Evolutionary conservation across 1,284 basidiomycete species (phyloP).

Genomic region (Microbotryum intermedium): DNA sequence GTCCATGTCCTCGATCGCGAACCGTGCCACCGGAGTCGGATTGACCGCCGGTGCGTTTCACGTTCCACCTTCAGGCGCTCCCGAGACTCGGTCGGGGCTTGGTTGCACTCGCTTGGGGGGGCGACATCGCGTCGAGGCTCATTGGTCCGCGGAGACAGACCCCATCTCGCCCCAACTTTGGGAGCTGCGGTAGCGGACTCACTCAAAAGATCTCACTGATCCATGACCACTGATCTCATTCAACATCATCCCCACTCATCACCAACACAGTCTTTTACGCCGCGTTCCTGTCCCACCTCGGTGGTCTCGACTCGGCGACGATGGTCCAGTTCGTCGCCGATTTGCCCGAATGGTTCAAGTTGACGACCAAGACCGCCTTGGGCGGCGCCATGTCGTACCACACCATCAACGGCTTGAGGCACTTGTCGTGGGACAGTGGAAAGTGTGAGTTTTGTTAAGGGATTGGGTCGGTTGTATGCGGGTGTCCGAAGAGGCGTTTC

Average conservation of each 20-base stretch:
- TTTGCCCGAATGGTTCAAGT: constrained; percentile 50
- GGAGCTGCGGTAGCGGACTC: too few relatives aligned
- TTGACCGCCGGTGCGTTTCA: constrained; percentile 63
- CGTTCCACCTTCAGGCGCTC: not conserved
- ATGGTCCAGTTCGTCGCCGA: constrained; percentile 62
- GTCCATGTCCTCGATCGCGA: constrained; percentile 73
- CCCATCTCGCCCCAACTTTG: too few relatives aligned
- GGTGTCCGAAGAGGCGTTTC: too few relatives aligned
- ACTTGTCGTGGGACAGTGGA: constrained; percentile 83
- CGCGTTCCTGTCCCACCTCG: constrained; percentile 77
- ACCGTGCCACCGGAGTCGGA: constrained; percentile 73
- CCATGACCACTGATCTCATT: too few relatives aligned
- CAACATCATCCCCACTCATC: not conserved
- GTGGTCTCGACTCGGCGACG: constrained; percentile 68
- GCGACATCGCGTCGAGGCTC: not conserved
- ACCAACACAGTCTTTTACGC: constrained; percentile 69
- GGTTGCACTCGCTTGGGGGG: not conserved
- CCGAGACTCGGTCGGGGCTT: not conserved
- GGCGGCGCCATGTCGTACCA: constrained; percentile 85
- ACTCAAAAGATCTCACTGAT: not conserved
- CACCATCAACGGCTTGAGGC: constrained; percentile 79
- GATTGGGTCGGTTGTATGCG: not conserved
- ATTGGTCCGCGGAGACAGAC: too few relatives aligned
- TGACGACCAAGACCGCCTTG: constrained; percentile 62
- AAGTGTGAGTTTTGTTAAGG: constrained; percentile 61